phyloP scores from a whole-genome alignment of 1,139 yeast genomes.

The Tardiomyces blankii region DNA sequence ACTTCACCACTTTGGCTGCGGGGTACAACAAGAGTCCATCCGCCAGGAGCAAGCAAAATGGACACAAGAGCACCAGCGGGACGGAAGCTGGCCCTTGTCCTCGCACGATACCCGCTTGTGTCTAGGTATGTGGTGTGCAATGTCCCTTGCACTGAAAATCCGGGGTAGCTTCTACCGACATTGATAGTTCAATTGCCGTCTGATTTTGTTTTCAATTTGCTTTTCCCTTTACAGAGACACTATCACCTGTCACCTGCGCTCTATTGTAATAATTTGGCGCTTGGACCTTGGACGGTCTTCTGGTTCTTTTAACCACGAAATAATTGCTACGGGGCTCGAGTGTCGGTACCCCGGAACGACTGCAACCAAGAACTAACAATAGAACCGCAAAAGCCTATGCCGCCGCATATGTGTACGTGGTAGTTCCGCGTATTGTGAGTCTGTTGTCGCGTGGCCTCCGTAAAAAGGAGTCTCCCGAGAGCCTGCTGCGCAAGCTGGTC shows the following conservation, averaged over 20 bases:
- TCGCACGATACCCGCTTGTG: not conserved
- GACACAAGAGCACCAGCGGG: not conserved
- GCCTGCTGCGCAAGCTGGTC: slow-evolving; percentile 9
- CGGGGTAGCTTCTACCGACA: too few species aligned
- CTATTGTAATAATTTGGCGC: too few species aligned
- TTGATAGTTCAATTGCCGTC: too few species aligned
- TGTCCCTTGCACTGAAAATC: not conserved
- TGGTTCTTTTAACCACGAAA: too few species aligned
- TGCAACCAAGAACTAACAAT: too few species aligned
- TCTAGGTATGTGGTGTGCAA: not conserved
- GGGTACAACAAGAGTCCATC: not conserved
- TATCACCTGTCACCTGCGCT: too few species aligned
- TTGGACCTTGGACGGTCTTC: too few species aligned
- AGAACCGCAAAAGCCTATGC: slow-evolving; percentile 12
- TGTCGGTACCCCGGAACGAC: too few species aligned
- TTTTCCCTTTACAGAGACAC: too few species aligned
- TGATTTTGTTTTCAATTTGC: too few species aligned
- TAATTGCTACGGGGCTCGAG: too few species aligned
- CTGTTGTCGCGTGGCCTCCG: slow-evolving; percentile 15
- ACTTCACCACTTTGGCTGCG: not conserved
- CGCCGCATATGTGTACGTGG: slow-evolving; percentile 31
- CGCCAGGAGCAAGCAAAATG: not conserved
- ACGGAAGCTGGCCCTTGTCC: not conserved
- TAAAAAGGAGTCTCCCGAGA: slow-evolving; percentile 8
- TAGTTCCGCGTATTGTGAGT: slow-evolving; percentile 26